Conservation (phyloP, 169 alveolate genomes). For the Babesia ovata region DNA sequence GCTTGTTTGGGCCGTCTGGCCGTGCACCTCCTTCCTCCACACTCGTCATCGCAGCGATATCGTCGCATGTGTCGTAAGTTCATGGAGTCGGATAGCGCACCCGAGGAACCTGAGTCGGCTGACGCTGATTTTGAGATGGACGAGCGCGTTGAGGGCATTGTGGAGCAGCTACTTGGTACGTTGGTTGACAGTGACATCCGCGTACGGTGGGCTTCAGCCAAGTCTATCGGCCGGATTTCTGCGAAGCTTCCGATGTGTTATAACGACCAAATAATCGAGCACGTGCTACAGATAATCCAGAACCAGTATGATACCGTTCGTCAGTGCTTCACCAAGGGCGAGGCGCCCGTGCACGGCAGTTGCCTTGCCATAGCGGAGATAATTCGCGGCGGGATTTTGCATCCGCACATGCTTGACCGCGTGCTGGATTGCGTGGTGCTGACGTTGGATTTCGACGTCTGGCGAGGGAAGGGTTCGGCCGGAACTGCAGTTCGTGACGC, state of each 20-base stretch:
- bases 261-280: conserved; percentile 43
- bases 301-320: conserved; percentile 21
- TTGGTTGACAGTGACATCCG: conserved; percentile 56
- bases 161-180: conserved; percentile 20
- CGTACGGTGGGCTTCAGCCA: conserved; percentile 69
- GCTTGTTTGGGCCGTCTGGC: conserved; percentile 61
- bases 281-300: conserved; percentile 31
- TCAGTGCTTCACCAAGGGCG: conserved; percentile 37
- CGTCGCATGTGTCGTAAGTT: conserved; percentile 25
- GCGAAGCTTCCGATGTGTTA: conserved; percentile 31
- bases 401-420: conserved; percentile 53
- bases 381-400: conserved; percentile 39
- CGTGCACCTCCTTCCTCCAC: conserved; percentile 43
- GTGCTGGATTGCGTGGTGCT: conserved; percentile 48
- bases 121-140: conserved; percentile 8
- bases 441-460: conserved; percentile 46
- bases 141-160: conserved; percentile 28
- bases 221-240: conserved; percentile 56
- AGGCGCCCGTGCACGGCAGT: conserved; percentile 59
- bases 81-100: neutral
- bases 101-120: neutral
- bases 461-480: conserved; percentile 66
- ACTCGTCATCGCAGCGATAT: conserved; percentile 17
- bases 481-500: conserved; percentile 62
- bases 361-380: conserved; percentile 68